These are phyloP conservation scores for Gentiana straminea DNA, from an alignment of 257 asterid genomes.

Conservation along the genomic window DNA sequence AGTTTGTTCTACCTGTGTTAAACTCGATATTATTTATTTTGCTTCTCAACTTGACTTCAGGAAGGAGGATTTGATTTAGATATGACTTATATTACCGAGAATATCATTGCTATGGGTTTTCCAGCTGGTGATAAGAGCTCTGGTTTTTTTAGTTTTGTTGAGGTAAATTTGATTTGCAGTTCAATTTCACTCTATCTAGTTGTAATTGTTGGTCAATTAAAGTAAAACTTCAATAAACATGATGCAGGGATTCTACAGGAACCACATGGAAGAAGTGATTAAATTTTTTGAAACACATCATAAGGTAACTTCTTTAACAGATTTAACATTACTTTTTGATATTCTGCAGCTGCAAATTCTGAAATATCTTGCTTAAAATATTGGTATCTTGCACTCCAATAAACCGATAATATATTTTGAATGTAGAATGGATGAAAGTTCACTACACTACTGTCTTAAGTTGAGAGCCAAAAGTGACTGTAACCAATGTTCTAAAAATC, in stretches of 20 bases:
- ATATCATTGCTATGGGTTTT: slow-evolving; percentile 96
- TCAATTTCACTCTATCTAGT: neutral
- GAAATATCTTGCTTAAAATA: too few relatives aligned
- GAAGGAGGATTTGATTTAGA: slow-evolving; percentile 97
- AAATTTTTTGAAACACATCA: slow-evolving; percentile 94
- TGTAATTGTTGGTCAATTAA: slow-evolving; percentile 10
- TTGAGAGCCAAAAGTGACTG: too few relatives aligned
- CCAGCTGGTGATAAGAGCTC: slow-evolving; percentile 99
- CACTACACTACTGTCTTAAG: too few relatives aligned
- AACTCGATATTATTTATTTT: neutral
- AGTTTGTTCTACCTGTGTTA: neutral
- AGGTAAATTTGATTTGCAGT: slow-evolving; percentile 39
- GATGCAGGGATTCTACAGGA: slow-evolving; percentile 79
- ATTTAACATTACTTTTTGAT: too few relatives aligned
- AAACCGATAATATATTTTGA: too few relatives aligned
- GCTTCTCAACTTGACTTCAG: slow-evolving; percentile 30
- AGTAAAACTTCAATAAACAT: slow-evolving; percentile 14
- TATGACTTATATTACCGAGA: slow-evolving; percentile 96
- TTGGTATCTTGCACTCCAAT: too few relatives aligned
- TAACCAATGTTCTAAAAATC: too few relatives aligned
- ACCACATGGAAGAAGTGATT: slow-evolving; percentile 99
- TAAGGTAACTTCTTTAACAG: slow-evolving; percentile 34
- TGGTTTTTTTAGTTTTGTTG: slow-evolving; percentile 89
- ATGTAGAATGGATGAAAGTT: too few relatives aligned
- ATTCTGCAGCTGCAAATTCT: too few relatives aligned